These are phyloP conservation scores for Talaromyces amestolkiae DNA, from an alignment of 2,329 filamentous ascomycete species.

Conservation along the genomic window DNA sequence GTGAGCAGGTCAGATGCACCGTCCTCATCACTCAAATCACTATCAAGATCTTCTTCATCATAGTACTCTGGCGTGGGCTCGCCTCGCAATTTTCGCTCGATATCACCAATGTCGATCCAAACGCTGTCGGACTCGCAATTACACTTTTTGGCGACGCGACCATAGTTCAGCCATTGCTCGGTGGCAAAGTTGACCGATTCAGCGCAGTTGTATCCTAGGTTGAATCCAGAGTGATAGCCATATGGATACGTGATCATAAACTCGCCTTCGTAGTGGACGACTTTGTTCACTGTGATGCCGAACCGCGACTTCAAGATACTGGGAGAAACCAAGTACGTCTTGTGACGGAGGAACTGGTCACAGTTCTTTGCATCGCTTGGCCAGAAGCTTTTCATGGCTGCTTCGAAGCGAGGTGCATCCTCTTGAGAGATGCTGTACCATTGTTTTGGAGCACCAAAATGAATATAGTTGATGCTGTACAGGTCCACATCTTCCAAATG, in stretches of 20 bases:
- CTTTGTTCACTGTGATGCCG: slow-evolving; percentile 92
- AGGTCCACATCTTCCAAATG: slow-evolving; percentile 97
- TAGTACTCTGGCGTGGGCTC: slow-evolving; percentile 61
- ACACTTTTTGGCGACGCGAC: slow-evolving; percentile 92
- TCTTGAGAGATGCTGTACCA: slow-evolving; percentile 99
- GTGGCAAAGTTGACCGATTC: slow-evolving; percentile 98
- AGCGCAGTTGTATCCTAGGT: slow-evolving; percentile 96
- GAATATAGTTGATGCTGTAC: slow-evolving; percentile 99
- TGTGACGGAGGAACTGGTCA: slow-evolving; percentile 93
- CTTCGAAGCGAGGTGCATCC: slow-evolving; percentile 87
- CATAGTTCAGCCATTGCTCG: slow-evolving; percentile 92
- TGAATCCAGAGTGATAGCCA: slow-evolving; percentile 97
- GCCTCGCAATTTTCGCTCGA: slow-evolving; percentile 88
- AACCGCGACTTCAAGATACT: slow-evolving; percentile 81
- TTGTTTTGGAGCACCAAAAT: slow-evolving; percentile 97
- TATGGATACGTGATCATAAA: slow-evolving; percentile 99
- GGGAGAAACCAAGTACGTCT: slow-evolving; percentile 94
- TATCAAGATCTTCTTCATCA: slow-evolving; percentile 53
- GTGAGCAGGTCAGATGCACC: slow-evolving; percentile 70
- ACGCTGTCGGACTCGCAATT: slow-evolving; percentile 97
- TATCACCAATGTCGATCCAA: slow-evolving; percentile 95
- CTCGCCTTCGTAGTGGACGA: slow-evolving; percentile 92
- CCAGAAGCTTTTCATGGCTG: slow-evolving; percentile 94
- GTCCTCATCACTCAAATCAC: slow-evolving; percentile 63
- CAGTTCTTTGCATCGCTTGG: slow-evolving; percentile 92